Base-by-base conservation (phyloP, 139 green algal species). In the Chlorella sp. region DNA sequence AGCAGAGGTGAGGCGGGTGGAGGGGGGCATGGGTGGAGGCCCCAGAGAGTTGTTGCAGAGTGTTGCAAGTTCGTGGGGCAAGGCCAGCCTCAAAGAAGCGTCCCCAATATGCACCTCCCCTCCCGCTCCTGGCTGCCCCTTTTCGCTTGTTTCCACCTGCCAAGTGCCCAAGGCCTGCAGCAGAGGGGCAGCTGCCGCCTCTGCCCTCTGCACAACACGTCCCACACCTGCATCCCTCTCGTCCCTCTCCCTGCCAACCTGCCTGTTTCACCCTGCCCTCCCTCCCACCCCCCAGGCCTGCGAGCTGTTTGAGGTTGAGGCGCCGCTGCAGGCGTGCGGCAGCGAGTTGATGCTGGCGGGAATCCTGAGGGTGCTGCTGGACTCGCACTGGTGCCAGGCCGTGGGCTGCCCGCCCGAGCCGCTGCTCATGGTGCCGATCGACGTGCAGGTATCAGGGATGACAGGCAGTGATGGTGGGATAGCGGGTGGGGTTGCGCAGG, bases 401-500 rank as follows among this genome's bases (percentile, higher is more conserved):
- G 32, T 89, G 69, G 69, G 42, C 85, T 89, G 85, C 85, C 85
- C 85, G 68, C 85, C 85, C 18, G 85, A 89, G 85, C 85, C 85
- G 18, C 37, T 81, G 24, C 37, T 68, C 30, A 42, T 36, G 26
- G 85, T 82, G 69, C 85, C 85, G 11, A 82, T 89, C 69, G 42
- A 19, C 9, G 61, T 88, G 15, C 64, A 88, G 83, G 83, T 88
- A 39, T 39, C 24, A 30, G 64, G 30, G 21, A 48, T n/a, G n/a
- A n/a, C n/a, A n/a, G n/a, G n/a, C n/a, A n/a, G n/a, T n/a, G n/a
- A n/a, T n/a, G n/a, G n/a, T n/a, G n/a, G n/a, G n/a, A 32, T 16
- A 9, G 48, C 15, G 75, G 34, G 75, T 34, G 3, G 28, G 80
- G 80, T 11, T 34, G 26, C 40, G 40, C 16, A 14, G 40, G 16